Conservation (phyloP, 2,329 filamentous ascomycete genomes). For the Sporothrix schenckii region DNA sequence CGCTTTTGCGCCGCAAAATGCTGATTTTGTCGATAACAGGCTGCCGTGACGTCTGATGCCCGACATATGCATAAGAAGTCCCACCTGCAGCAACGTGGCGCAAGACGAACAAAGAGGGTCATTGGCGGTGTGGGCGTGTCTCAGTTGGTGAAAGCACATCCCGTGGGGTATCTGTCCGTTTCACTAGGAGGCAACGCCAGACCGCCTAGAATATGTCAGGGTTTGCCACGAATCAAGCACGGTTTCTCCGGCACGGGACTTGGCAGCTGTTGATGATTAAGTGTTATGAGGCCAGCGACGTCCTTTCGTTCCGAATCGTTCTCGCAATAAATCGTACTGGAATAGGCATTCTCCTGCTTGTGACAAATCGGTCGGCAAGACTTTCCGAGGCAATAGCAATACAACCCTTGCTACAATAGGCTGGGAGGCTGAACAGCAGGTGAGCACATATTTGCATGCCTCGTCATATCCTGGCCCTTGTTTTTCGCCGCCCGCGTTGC, state of each 20-base stretch:
- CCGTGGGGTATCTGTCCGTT: not conserved
- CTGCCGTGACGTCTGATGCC: not conserved
- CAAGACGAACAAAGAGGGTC: not conserved
- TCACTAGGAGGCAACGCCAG: slow-evolving; percentile 19
- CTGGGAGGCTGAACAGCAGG: not conserved
- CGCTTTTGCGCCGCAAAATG: not conserved
- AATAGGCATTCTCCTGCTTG: not conserved
- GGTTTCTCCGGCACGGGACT: slow-evolving; percentile 4
- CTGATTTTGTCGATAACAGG: not conserved
- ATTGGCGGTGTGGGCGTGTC: slow-evolving; percentile 24
- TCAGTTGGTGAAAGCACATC: slow-evolving; percentile 7
- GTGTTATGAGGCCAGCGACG: not conserved
- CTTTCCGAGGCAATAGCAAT: not conserved
- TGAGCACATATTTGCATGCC: not conserved
- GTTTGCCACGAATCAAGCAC: slow-evolving; percentile 6
- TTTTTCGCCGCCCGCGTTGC: slow-evolving; percentile 7
- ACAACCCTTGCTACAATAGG: no score
- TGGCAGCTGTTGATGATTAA: not conserved
- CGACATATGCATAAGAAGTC: slow-evolving; percentile 8
- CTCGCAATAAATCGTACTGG: not conserved
- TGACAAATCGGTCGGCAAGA: not conserved
- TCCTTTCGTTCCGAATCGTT: slow-evolving; percentile 12
- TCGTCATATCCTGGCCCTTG: slow-evolving; percentile 5
- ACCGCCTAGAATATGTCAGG: slow-evolving; percentile 7
- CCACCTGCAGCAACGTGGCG: slow-evolving; percentile 12